Evolutionary conservation across 2,329 filamentous ascomycete species (phyloP).

Genomic region (Colletotrichum karsti): DNA sequence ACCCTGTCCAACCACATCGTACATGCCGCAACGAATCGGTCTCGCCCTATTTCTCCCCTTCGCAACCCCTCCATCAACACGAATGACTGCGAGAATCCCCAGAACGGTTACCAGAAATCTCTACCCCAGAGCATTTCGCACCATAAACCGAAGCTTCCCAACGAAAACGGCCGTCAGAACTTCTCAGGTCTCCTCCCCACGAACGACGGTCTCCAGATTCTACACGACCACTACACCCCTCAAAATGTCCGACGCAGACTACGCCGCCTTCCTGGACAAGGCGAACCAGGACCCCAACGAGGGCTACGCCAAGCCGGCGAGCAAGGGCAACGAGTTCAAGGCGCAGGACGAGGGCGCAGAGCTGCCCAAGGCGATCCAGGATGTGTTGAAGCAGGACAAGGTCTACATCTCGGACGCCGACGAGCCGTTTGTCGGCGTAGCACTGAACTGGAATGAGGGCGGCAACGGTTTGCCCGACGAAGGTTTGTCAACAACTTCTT

Average conservation of each 20-base stretch:
- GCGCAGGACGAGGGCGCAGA: conserved; percentile 60
- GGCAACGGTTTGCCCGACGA: conserved; percentile 66
- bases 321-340: conserved; percentile 53
- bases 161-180: neutral
- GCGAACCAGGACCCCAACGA: conserved; percentile 81
- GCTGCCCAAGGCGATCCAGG: conserved; percentile 67
- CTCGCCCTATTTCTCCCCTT: neutral
- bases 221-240: conserved; percentile 33
- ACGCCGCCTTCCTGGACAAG: conserved; percentile 86
- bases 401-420: conserved; percentile 86
- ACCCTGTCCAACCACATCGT: conserved; percentile 11
- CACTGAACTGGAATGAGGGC: conserved; percentile 66
- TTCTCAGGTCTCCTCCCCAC: neutral
- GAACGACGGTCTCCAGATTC: conserved; percentile 1
- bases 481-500: too few relatives aligned
- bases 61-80: neutral
- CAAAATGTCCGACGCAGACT: conserved; percentile 81
- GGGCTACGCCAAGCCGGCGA: conserved; percentile 49
- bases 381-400: conserved; percentile 59
- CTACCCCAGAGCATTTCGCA: neutral
- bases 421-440: conserved; percentile 84
- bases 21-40: conserved; percentile 5
- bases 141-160: neutral
- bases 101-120: neutral
- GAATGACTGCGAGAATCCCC: neutral